These are phyloP conservation scores for Scedosporium minutisporum DNA, from an alignment of 2,329 filamentous ascomycete genomes.

Conservation along the genomic window DNA sequence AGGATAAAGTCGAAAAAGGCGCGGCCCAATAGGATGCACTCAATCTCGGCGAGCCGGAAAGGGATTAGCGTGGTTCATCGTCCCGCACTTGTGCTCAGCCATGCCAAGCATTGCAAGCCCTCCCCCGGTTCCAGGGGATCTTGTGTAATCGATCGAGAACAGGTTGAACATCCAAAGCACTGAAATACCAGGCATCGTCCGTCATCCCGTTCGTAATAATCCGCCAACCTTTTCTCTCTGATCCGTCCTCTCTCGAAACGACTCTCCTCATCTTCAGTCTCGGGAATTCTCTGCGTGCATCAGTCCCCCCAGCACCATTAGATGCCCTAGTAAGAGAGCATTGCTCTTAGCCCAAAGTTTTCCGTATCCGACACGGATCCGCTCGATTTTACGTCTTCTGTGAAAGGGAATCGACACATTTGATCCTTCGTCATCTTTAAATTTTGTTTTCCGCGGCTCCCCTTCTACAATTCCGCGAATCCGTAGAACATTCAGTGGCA, in stretches of 20 bases:
- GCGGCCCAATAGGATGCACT: slow-evolving; percentile 6
- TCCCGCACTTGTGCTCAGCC: slow-evolving; percentile 19
- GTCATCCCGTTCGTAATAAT: background rate
- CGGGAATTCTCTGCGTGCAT: background rate
- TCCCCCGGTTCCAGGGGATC: background rate
- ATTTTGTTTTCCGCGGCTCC: no score
- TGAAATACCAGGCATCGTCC: slow-evolving; percentile 24
- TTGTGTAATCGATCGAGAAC: background rate
- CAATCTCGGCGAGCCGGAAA: slow-evolving; percentile 10
- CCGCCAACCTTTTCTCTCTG: background rate
- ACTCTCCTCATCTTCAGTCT: slow-evolving; percentile 6
- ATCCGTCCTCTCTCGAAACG: background rate
- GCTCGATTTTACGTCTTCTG: no score
- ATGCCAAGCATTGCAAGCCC: slow-evolving; percentile 12
- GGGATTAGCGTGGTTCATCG: slow-evolving; percentile 6
- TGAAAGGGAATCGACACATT: no score
- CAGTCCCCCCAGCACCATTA: background rate
- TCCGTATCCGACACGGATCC: no score
- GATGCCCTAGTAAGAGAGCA: no score
- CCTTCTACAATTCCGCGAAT: no score
- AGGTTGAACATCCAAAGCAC: slow-evolving; percentile 6
- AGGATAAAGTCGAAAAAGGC: background rate
- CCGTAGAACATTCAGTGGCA: no score
- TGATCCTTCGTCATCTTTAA: no score
- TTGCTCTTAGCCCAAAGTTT: no score